Evolutionary conservation across 179 eudicot genomes (phyloP), one percentile per base, ranked within the genome.

Genomic region (Beta macrorhiza): DNA sequence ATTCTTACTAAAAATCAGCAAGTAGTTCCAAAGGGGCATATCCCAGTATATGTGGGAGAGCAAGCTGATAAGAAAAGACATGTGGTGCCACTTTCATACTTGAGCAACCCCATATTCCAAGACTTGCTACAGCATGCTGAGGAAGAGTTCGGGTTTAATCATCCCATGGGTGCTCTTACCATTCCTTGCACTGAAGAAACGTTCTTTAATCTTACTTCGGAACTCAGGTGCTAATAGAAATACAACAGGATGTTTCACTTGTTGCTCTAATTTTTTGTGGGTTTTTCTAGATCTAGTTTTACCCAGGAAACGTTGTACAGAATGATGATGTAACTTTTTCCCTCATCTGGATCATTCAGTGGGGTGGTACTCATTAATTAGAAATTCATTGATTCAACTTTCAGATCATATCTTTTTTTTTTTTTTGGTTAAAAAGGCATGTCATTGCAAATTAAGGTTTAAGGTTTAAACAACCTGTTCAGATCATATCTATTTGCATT

Each of bases 1-100:
- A n/a, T 83, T 57, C 76, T 84, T 53, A 83, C 80, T 72, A 81
- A 84, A 75, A 84, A 85, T 61, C 74, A 71, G n/a, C 82, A 83
- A 80, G 85, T 67, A 74, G 87, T 87, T 56, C 91, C 89, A 8
- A 89, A 84, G 74, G 89, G 91, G 1, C 64, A 86, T 70, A 29
- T 86, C 37, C 85, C 88, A 10, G 91, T 90, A 47, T 85, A 90
- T 42, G 90, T 90, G 52, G 94, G 94, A 17, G 89, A 89, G 19
- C 78, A 78, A 72, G 81, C 78, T 8, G 83, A 85, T 5, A 89
- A 81, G 82, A 85, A 85, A 71, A 67, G 89, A 64, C 86, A 74
- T 56, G 75, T 86, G 62, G 85, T 86, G 32, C 88, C 86, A 37
- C 22, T 88, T 32, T 82, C 87, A 19, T 86, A 79, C 72, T 78